Base-by-base conservation (phyloP, 2,329 filamentous ascomycete genomes). In the Niveomyces coronatus region DNA sequence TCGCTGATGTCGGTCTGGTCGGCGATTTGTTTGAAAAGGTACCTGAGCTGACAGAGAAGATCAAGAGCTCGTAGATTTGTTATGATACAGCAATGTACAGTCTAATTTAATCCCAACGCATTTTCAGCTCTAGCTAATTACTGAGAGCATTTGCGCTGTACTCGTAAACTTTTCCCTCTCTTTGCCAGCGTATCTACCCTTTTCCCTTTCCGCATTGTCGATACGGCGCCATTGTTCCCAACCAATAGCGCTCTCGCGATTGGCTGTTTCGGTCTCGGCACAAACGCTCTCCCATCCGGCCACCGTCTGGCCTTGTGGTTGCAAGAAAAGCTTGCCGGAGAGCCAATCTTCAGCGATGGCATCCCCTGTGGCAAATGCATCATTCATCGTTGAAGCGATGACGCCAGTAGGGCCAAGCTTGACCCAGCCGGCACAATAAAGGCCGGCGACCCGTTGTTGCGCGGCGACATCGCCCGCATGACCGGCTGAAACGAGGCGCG, bases 341-440 rank as follows among this genome's bases (percentile, higher is more conserved):
- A 55, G 48, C 82, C 86, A 89, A 53, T 98, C 91, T n/a, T 73
- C 63, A 1, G 74, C 74, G 45, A 98, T 83, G 3, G 82, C 77
- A 54, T 95, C 88, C 1, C 79, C 91, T 1, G 87, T 94, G 8
- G 75, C 72, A 52, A 96, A 98, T 0, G 91, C 89, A 56, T 98
- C 91, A 43, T 82, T 76, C 86, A 98, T 94, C 0, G 91, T 98
- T 20, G 82, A 87, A 1, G 89, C 89, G 56, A 98, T 98, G 4
- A 96, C 88, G 3, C 91, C 91, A 0, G 87, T 95, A 0, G 91
- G 89, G 0, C 91, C 91, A 24, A 82, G 76, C 64, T 96, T 96
- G 9, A 95, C 87, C 91, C 91, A 98, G 0, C 91, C 91, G 13
- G 89, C 84, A 47, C 87, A 94, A 61, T 98, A 98, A 19, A 94